Evolutionary conservation across 202 grass and related monocot genomes (phyloP).

Genomic region (Musa balbisiana): DNA sequence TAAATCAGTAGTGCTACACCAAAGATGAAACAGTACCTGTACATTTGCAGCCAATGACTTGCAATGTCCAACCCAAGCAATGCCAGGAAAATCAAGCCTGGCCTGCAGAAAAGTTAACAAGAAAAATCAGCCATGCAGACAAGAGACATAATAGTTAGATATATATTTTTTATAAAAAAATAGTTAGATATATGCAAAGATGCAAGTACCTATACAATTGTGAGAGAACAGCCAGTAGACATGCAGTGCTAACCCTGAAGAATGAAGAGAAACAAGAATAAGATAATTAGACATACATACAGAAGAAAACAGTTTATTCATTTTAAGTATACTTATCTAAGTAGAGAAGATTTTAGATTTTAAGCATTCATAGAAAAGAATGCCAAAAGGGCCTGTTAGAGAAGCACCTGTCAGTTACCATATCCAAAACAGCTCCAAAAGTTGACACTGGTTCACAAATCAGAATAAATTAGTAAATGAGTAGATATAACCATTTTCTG

Average conservation of each 20-base stretch:
- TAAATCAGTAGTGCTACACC: background rate
- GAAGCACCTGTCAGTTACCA: conserved; percentile 91
- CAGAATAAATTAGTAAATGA: conserved; percentile 27
- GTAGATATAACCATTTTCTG: background rate
- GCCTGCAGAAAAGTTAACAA: conserved; percentile 44
- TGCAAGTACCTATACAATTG: conserved; percentile 73
- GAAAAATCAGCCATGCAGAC: conserved; percentile 6
- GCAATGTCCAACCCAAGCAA: conserved; percentile 88
- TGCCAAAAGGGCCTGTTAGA: conserved; percentile 17
- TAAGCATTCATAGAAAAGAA: background rate
- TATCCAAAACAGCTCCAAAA: conserved; percentile 96
- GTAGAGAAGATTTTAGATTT: conserved; percentile 1
- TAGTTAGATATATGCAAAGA: conserved; percentile 4
- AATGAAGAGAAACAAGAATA: conserved; percentile 29
- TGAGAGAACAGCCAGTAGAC: conserved; percentile 83
- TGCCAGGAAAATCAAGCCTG: conserved; percentile 78
- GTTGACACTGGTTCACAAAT: conserved; percentile 72
- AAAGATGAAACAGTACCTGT: conserved; percentile 43
- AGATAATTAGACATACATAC: conserved; percentile 7
- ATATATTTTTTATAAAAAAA: background rate
- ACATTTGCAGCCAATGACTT: conserved; percentile 98
- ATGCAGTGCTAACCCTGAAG: conserved; percentile 96
- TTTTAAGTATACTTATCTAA: conserved; percentile 3
- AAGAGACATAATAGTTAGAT: conserved; percentile 1
- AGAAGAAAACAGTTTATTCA: conserved; percentile 18